These are phyloP conservation scores for Ogataea siamensis DNA, from an alignment of 805 yeast genomes.

Conservation along the genomic window DNA sequence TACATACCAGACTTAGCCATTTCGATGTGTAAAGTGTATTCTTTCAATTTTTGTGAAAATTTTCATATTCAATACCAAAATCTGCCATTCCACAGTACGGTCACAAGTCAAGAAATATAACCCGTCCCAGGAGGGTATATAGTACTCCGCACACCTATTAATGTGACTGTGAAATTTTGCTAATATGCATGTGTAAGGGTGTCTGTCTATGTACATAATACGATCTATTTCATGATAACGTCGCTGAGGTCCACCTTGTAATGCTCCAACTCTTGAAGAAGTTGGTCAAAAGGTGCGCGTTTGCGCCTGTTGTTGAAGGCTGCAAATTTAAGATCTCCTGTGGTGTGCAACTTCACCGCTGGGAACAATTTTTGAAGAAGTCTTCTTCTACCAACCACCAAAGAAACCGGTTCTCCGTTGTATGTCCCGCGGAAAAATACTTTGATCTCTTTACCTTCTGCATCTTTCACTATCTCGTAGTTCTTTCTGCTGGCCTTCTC, in stretches of 20 bases:
- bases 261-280: slow-evolving; percentile 48
- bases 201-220: slow-evolving; percentile 7
- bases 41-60: slow-evolving; percentile 13
- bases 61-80: slow-evolving; percentile 9
- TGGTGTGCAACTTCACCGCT: slow-evolving; percentile 42
- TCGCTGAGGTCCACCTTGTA: slow-evolving; percentile 39
- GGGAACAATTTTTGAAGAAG: slow-evolving; percentile 56
- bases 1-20: slow-evolving; percentile 71
- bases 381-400: slow-evolving; percentile 65
- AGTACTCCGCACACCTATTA: slow-evolving; percentile 5
- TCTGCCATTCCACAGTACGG: slow-evolving; percentile 7
- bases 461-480: slow-evolving; percentile 31
- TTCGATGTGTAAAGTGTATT: slow-evolving; percentile 23
- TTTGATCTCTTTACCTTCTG: slow-evolving; percentile 34
- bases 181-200: slow-evolving; percentile 11
- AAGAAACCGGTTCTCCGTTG: slow-evolving; percentile 42
- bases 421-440: slow-evolving; percentile 49
- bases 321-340: slow-evolving; percentile 43
- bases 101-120: not conserved
- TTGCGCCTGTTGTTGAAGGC: slow-evolving; percentile 47
- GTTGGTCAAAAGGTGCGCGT: slow-evolving; percentile 44
- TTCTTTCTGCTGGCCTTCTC: slow-evolving; percentile 37
- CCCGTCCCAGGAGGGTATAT: not conserved
- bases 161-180: slow-evolving; percentile 14
- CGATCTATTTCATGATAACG: slow-evolving; percentile 11